Percentiles rank a stretch among this genome's conserved stretches.
Evolutionary conservation across 306 rosid species (phyloP).

Genomic region (Spatholobus suberectus): DNA sequence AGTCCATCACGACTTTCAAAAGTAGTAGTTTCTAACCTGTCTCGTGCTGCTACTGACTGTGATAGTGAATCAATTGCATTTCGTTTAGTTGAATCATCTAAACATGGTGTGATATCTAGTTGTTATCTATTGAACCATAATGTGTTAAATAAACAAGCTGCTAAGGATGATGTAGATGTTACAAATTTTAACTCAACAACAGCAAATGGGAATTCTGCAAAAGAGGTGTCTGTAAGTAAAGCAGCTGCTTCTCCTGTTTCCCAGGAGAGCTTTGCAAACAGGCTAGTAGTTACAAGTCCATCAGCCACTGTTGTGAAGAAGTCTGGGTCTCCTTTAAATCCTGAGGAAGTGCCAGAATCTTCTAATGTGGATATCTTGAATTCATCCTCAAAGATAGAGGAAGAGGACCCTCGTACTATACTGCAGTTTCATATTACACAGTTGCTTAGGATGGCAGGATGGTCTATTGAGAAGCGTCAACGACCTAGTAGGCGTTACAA

Average conservation of each 20-base stretch:
- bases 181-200: conserved; percentile 45
- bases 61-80: conserved; percentile 59
- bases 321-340: conserved; percentile 58
- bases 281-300: conserved; percentile 66
- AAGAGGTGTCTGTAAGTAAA: conserved; percentile 56
- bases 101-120: conserved; percentile 74
- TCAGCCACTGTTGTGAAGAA: conserved; percentile 51
- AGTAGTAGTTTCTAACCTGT: conserved; percentile 48
- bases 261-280: conserved; percentile 84
- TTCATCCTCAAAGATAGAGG: conserved; percentile 48
- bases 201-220: conserved; percentile 56
- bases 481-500: conserved; percentile 70
- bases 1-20: conserved; percentile 49
- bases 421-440: conserved; percentile 63
- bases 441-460: conserved; percentile 81
- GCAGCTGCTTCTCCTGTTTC: conserved; percentile 82
- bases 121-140: conserved; percentile 67
- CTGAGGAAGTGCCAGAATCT: conserved; percentile 56
- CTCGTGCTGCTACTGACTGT: conserved; percentile 47
- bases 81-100: conserved; percentile 79
- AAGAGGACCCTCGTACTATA: conserved; percentile 67
- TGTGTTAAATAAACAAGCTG: conserved; percentile 45
- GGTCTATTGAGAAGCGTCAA: conserved; percentile 76
- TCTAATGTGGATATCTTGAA: conserved; percentile 49
- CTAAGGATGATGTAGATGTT: conserved; percentile 49